Evolutionary conservation across 495 filamentous ascomycete genomes (phyloP).

Genomic region (Annulohypoxylon maeteangense): DNA sequence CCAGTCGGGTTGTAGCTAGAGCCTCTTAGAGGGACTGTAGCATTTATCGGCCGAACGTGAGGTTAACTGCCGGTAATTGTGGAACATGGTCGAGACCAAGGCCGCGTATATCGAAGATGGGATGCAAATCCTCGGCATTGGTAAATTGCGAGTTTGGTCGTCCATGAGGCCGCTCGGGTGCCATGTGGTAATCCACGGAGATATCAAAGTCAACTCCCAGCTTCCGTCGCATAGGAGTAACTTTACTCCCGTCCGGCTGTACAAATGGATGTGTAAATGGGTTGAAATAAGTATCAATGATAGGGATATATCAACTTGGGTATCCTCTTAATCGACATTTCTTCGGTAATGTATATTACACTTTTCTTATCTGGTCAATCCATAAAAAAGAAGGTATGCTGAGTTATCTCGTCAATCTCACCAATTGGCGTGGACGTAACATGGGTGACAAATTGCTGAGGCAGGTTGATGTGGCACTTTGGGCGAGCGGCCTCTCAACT

Average conservation of each 20-base stretch:
- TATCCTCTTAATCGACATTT: neutral
- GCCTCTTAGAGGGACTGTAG: constrained; percentile 61
- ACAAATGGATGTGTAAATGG: neutral
- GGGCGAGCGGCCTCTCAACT: neutral
- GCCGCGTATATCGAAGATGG: constrained; percentile 33
- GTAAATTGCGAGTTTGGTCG: neutral
- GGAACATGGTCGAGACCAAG: constrained; percentile 57
- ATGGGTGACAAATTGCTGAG: neutral
- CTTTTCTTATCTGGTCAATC: neutral
- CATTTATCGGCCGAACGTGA: constrained; percentile 54
- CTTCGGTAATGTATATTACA: neutral
- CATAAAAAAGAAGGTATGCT: neutral
- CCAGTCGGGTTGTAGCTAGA: neutral
- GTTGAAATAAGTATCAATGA: neutral
- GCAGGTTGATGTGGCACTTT: neutral
- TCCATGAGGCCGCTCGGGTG: neutral
- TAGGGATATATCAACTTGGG: neutral
- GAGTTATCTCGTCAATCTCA: neutral
- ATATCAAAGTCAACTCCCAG: neutral
- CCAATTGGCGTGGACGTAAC: neutral
- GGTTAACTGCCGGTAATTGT: constrained; percentile 55
- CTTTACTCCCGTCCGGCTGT: neutral
- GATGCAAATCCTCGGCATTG: constrained; percentile 59
- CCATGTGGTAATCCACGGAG: neutral
- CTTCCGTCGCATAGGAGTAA: neutral